Conservation (phyloP, 805 yeast genomes). For the Zygosaccharomyces siamensis region DNA sequence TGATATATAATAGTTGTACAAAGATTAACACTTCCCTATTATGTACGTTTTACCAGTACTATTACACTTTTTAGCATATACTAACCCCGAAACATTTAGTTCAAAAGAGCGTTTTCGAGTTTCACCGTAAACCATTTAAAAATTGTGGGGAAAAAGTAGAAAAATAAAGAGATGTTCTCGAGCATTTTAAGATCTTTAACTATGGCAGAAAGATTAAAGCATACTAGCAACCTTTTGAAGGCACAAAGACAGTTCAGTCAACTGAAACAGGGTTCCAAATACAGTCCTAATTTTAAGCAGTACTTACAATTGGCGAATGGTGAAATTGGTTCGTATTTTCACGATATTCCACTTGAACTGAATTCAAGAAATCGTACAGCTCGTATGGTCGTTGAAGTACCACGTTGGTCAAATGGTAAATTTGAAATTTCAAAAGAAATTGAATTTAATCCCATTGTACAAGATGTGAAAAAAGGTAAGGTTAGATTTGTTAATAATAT, state of each 20-base stretch:
- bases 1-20: too few species aligned
- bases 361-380: slow-evolving; percentile 42
- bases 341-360: slow-evolving; percentile 60
- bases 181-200: neutral
- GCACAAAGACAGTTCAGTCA: slow-evolving; percentile 13
- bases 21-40: too few species aligned
- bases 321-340: slow-evolving; percentile 58
- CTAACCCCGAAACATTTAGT: neutral
- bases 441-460: slow-evolving; percentile 70
- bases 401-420: slow-evolving; percentile 80
- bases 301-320: slow-evolving; percentile 43
- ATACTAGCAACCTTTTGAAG: slow-evolving; percentile 11
- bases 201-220: slow-evolving; percentile 13
- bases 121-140: neutral
- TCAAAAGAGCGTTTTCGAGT: neutral
- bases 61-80: too few species aligned
- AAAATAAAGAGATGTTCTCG: neutral
- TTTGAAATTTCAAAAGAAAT: slow-evolving; percentile 62
- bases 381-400: slow-evolving; percentile 70
- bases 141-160: neutral
- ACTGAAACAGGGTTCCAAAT: slow-evolving; percentile 37
- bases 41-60: too few species aligned
- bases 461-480: slow-evolving; percentile 71
- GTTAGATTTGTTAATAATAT: slow-evolving; percentile 72
- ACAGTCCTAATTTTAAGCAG: slow-evolving; percentile 38